A percentile compares a stretch with the other conserved stretches of the same genome.
Conservation (phyloP, 139 green algal genomes). For the Pleodorina starrii region DNA sequence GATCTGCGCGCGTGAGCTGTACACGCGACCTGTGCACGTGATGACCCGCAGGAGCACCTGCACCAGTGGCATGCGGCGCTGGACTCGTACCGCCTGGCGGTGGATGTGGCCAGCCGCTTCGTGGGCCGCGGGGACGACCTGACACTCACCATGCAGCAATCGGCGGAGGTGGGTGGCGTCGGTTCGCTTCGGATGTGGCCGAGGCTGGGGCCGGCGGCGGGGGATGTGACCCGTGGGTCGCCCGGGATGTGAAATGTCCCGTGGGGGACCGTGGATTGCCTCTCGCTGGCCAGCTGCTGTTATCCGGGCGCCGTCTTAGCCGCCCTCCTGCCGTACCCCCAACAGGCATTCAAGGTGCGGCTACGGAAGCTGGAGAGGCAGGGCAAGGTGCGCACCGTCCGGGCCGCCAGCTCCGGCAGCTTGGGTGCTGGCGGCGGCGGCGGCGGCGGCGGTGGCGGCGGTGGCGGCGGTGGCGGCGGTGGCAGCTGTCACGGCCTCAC, state of each 20-base stretch:
- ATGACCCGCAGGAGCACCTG: constrained; percentile 56
- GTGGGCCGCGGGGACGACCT: constrained; percentile 14
- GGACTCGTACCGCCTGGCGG: constrained; percentile 28
- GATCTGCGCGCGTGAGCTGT: too few species aligned
- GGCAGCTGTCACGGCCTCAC: background rate
- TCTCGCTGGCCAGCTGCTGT: too few species aligned
- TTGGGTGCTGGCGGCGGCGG: background rate
- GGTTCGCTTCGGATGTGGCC: too few species aligned
- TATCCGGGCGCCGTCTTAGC: too few species aligned
- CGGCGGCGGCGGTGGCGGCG: background rate
- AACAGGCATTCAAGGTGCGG: constrained; percentile 28
- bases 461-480: background rate
- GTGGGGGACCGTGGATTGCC: too few species aligned
- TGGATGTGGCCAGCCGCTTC: constrained; percentile 26
- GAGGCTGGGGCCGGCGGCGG: background rate
- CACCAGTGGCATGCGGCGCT: constrained; percentile 15
- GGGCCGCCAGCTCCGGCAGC: background rate
- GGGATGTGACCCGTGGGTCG: too few species aligned
- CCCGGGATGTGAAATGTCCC: too few species aligned
- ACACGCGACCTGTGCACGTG: too few species aligned
- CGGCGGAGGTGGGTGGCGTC: constrained; percentile 7
- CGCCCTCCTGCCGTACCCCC: too few species aligned
- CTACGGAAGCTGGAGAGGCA: constrained; percentile 4
- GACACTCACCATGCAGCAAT: constrained; percentile 42
- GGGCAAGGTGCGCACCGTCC: background rate